Percentiles rank a stretch among this genome's conserved stretches.
These are phyloP conservation scores for Spergularia bocconei DNA, from an alignment of 148 eudicot species.

Conservation along the genomic window DNA sequence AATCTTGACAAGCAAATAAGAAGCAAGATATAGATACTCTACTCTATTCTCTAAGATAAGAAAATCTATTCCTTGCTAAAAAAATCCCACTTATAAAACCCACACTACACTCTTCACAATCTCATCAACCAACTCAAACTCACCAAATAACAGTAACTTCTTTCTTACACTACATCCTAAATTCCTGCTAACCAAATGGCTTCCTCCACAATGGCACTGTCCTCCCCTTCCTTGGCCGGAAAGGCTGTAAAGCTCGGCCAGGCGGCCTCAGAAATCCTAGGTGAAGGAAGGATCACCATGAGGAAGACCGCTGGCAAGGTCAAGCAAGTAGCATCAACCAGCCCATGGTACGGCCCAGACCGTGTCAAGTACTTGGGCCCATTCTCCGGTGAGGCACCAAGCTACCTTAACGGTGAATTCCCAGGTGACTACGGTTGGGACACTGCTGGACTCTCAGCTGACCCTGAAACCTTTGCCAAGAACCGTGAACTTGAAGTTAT, in stretches of 20 bases:
- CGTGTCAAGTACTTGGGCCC: slow-evolving; percentile 49
- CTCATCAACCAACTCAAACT: neutral
- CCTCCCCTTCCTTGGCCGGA: slow-evolving; percentile 31
- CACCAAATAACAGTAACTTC: neutral
- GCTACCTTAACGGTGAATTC: slow-evolving; percentile 44
- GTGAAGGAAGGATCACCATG: slow-evolving; percentile 31
- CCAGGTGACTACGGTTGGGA: slow-evolving; percentile 50
- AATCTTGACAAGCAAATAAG: slow-evolving; percentile 25
- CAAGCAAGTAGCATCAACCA: slow-evolving; percentile 30
- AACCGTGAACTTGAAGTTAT: slow-evolving; percentile 45
- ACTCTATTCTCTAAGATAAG: slow-evolving; percentile 19
- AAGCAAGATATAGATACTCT: slow-evolving; percentile 18
- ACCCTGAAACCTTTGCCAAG: slow-evolving; percentile 45
- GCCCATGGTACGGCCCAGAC: slow-evolving; percentile 51
- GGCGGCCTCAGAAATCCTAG: slow-evolving; percentile 21
- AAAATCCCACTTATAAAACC: slow-evolving; percentile 4
- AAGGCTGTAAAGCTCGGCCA: slow-evolving; percentile 28
- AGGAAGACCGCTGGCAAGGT: slow-evolving; percentile 32
- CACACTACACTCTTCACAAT: neutral
- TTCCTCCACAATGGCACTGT: slow-evolving; percentile 47
- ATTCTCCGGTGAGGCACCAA: slow-evolving; percentile 43
- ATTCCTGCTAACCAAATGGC: slow-evolving; percentile 26
- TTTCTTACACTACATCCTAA: too few species aligned
- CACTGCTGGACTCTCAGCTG: slow-evolving; percentile 46
- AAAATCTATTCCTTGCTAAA: neutral